Percentiles rank a stretch among this genome's conserved stretches.
Evolutionary conservation across 495 filamentous ascomycete genomes (phyloP).

Genomic region (Trichoderma orchidacearum): DNA sequence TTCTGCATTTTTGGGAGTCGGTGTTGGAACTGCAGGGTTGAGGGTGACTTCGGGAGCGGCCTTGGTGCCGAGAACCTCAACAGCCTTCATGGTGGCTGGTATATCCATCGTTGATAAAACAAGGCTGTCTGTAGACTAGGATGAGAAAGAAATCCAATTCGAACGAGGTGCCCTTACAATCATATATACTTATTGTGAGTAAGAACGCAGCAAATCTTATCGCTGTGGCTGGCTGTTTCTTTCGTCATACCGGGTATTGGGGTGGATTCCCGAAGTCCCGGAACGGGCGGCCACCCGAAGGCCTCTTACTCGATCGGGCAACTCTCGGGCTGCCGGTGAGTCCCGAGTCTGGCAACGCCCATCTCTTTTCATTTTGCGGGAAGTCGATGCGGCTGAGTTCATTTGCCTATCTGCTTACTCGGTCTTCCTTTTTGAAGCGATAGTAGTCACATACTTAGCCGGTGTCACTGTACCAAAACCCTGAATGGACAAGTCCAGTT

Average conservation of each 20-base stretch:
- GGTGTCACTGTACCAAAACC: too few relatives aligned
- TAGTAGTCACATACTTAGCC: too few relatives aligned
- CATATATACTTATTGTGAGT: background rate
- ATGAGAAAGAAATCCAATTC: too few relatives aligned
- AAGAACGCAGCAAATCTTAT: background rate
- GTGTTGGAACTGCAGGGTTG: slow-evolving; percentile 5
- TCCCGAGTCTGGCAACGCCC: background rate
- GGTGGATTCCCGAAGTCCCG: background rate
- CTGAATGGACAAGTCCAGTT: too few relatives aligned
- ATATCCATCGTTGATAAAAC: too few relatives aligned
- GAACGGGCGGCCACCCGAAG: background rate
- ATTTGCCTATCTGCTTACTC: too few relatives aligned
- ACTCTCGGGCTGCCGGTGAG: background rate
- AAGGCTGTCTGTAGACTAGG: too few relatives aligned
- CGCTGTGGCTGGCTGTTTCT: background rate
- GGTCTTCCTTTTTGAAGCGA: too few relatives aligned
- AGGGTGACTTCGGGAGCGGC: slow-evolving; percentile 1
- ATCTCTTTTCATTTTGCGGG: too few relatives aligned
- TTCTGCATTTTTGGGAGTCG: slow-evolving; percentile 15
- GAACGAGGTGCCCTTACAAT: too few relatives aligned
- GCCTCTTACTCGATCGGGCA: background rate
- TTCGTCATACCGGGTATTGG: background rate
- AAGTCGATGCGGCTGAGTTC: too few relatives aligned
- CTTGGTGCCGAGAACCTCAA: slow-evolving; percentile 7
- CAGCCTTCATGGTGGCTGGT: slow-evolving; percentile 9